Base-by-base conservation (phyloP, 1,139 yeast genomes). In the Magnusiomyces paraingens region DNA sequence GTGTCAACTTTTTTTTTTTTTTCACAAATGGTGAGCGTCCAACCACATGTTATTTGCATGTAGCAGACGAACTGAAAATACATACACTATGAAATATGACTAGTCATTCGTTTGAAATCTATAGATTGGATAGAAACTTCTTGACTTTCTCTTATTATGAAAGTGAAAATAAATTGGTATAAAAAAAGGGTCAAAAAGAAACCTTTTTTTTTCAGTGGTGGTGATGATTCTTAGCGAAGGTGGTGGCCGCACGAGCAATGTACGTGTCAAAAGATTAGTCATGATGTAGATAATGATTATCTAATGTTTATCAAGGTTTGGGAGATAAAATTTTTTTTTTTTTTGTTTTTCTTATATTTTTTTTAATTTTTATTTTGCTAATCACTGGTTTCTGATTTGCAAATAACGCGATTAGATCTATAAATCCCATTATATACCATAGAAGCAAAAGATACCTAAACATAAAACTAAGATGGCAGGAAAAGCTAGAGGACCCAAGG, bases 401-500 rank as follows among this genome's bases (percentile, higher is more conserved):
- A 41, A 18, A 41, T 17, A n/a, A 44, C 17, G 32, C 12, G 15
- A 44, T 26, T 26, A 22, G 21, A 21, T 42, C 14, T 41, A 11
- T 15, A 41, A 11, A 41, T 41, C 12, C 17, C n/a, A 11, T 14
- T 11, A 14, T 10, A 14, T 41, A 17, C 11, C 44, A 41, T 10
- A 41, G 10, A 12, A 15, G 10, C 8, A 21, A 43, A 12, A 11
- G 20, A 12, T 6, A 11, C n/a, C n/a, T 35, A 11, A 11, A 11
- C 39, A 35, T 21, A 29, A 47, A 35, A 17, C 17, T 11, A 49
- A 11, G 17, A 49, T 49, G 32, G 36, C 45, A 22, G 52, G 43
- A 15, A 49, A 42, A 41, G 20, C 32, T 58, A 55, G 62, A 55
- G 66, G 66, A 39, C 66, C 64, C 21, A 60, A 64, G 47, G 66